Evolutionary conservation across 179 eudicot genomes (phyloP), one percentile per base, ranked within the genome.

Genomic region (Amaranthus tricolor): DNA sequence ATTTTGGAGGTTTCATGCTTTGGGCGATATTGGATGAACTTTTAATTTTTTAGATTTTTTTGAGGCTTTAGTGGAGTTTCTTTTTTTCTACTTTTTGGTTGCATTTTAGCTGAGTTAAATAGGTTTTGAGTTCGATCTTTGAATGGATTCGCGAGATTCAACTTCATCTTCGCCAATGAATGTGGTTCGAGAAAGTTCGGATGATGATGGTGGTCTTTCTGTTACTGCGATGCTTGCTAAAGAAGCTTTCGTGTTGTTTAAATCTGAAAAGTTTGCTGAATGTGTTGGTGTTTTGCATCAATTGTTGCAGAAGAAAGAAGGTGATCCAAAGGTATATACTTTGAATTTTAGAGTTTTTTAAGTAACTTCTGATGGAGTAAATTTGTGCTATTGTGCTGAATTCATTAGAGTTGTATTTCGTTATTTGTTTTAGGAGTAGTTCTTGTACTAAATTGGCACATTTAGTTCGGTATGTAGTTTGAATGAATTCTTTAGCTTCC

Each of bases 281-380:
- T 90, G 97, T 74, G 66, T 86, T 57, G 86, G 86, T 71, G 76
- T 89, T 47, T 81, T 92, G 84, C 77, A 82, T 77, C 91, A 88
- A 68, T 82, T 92, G 55, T 76, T 77, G 86, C 88, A 74, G 74
- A 87, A 85, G 71, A 90, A 86, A 78, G 82, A 75, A 31, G 77
- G 72, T 55, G 97, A 89, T 89, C 96, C 89, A 0, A 87, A 90
- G 97, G 97, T 88, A 79, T 72, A 21, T 20, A 4, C 1, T 17
- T 70, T 6, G n/a, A 24, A 10, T 44, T 13, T 52, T 13, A 3
- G 9, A 21, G n/a, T 5, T 71, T 31, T 31, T 1, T 31, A 1
- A 24, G 40, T 31, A 31, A 31, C 40, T 31, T 31, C 3, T 31
- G 40, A 31, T 31, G 3, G 40, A 31, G 40, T 2, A 31, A 31